A percentile compares a stretch with the other conserved stretches of the same genome.
Evolutionary conservation across 441 rosid species (phyloP).

Genomic region (Adansonia madagascariensis): DNA sequence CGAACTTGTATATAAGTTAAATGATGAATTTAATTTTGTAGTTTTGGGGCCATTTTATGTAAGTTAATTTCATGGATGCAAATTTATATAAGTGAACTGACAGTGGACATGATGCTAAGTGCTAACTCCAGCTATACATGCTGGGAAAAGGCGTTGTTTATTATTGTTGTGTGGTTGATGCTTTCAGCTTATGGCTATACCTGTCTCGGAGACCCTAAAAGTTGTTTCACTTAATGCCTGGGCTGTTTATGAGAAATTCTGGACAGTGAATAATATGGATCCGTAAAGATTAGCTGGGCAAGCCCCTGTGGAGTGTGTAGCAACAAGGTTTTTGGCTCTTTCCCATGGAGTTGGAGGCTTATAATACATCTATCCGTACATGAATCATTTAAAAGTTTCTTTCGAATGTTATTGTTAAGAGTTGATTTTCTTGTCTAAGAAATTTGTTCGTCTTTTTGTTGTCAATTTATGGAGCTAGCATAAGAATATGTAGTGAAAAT

Average conservation of each 20-base stretch:
- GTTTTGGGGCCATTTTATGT: not conserved
- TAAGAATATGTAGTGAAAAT: not conserved
- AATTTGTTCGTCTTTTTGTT: too few species aligned
- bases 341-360: not conserved
- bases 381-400: not conserved
- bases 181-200: not conserved
- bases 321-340: not conserved
- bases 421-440: too few species aligned
- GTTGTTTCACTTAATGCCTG: too few species aligned
- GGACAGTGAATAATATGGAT: not conserved
- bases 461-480: not conserved
- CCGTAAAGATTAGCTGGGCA: not conserved
- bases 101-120: not conserved
- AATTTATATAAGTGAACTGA: not conserved
- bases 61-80: not conserved
- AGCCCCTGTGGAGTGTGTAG: not conserved
- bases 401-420: too few species aligned
- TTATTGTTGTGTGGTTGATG: not conserved
- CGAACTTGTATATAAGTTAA: not conserved
- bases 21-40: not conserved
- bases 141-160: not conserved
- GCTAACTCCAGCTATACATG: not conserved
- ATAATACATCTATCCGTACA: not conserved
- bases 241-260: too few species aligned
- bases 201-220: not conserved